Evolutionary conservation across 1,139 yeast species (phyloP).

Genomic region (Saccharomyces hybrid): DNA sequence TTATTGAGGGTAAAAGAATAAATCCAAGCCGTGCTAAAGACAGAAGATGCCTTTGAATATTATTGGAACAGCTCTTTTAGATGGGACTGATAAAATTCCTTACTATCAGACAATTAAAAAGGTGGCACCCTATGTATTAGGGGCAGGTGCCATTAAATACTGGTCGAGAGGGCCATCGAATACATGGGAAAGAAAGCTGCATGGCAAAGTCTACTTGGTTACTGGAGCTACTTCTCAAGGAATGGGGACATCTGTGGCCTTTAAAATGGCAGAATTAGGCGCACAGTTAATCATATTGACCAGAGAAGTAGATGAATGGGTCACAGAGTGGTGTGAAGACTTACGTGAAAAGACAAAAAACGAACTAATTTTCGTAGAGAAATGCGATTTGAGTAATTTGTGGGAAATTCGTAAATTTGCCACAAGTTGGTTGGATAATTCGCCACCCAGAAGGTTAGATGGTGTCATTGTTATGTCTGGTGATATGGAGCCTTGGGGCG

Average conservation of each 20-base stretch:
- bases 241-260: constrained; percentile 67
- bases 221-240: constrained; percentile 88
- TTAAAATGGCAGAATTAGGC: constrained; percentile 68
- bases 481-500: constrained; percentile 57
- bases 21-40: not conserved
- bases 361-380: constrained; percentile 75
- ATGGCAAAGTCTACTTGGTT: constrained; percentile 76
- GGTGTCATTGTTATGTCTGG: constrained; percentile 86
- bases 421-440: constrained; percentile 85
- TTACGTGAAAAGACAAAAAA: constrained; percentile 63
- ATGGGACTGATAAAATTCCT: constrained; percentile 71
- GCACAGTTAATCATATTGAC: constrained; percentile 80
- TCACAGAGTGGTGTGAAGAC: constrained; percentile 70
- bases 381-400: constrained; percentile 71
- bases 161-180: constrained; percentile 72
- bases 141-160: constrained; percentile 48
- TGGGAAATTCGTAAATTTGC: constrained; percentile 83
- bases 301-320: constrained; percentile 65
- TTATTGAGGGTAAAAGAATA: not conserved
- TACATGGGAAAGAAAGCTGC: constrained; percentile 87
- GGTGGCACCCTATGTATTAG: constrained; percentile 46
- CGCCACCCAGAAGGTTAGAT: constrained; percentile 84
- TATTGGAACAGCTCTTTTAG: constrained; percentile 52
- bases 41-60: constrained; percentile 76
- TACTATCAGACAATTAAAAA: constrained; percentile 53